These are phyloP conservation scores for Cercophora sp. DNA, from an alignment of 495 filamentous ascomycete species.

Conservation along the genomic window DNA sequence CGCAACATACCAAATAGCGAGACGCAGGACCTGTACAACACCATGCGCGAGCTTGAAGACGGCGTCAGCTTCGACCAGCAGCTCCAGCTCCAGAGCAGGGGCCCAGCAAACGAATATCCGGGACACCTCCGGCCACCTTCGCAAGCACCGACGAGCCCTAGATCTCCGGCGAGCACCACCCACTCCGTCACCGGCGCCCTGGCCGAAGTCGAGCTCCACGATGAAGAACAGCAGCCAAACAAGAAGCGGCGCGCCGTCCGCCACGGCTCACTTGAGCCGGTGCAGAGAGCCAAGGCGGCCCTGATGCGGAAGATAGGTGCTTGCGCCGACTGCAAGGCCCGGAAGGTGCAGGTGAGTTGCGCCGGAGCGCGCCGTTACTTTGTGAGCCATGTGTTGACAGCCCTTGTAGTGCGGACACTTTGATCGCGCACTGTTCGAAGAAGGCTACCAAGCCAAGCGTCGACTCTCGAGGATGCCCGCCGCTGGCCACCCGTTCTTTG, in stretches of 20 bases:
- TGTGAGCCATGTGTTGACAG: too few species aligned
- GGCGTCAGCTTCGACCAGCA: neutral
- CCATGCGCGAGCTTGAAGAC: conserved; percentile 8
- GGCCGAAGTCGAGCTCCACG: conserved; percentile 3
- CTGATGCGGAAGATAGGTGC: conserved; percentile 27
- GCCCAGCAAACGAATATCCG: neutral
- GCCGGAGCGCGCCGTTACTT: too few species aligned
- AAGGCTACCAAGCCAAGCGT: conserved; percentile 7
- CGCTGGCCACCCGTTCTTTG: too few species aligned
- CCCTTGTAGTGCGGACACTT: conserved; percentile 16
- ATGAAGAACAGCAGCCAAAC: neutral
- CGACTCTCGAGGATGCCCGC: neutral
- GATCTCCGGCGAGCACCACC: conserved; percentile 17
- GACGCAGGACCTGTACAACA: conserved; percentile 35
- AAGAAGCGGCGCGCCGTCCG: conserved; percentile 16
- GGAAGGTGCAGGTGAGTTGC: conserved; percentile 22
- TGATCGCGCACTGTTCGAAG: conserved; percentile 2
- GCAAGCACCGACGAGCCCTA: conserved; percentile 13
- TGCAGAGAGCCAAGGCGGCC: conserved; percentile 15
- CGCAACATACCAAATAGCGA: conserved; percentile 21
- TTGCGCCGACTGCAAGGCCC: conserved; percentile 20
- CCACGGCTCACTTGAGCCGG: conserved; percentile 13
- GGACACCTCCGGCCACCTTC: conserved; percentile 14
- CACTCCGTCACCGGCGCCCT: conserved; percentile 11
- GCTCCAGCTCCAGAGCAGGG: neutral